Evolutionary conservation across 352 stramenopile genomes (phyloP).

Genomic region (Phytophthora capsici): DNA sequence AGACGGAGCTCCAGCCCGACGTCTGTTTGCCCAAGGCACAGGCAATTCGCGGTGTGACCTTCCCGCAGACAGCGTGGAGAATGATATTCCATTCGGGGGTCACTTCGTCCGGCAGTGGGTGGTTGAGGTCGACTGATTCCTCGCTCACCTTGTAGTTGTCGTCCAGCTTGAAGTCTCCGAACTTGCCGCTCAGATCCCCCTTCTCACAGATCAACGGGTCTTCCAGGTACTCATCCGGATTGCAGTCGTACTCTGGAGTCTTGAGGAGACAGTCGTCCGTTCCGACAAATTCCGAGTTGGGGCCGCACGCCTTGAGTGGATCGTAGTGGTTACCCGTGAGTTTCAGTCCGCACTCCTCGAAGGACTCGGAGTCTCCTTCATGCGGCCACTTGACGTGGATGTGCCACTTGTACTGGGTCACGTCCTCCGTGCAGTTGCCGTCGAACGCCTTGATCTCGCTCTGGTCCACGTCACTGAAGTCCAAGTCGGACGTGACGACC

Average conservation of each 20-base stretch:
- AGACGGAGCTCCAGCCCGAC: conserved; percentile 9
- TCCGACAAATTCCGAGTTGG: conserved; percentile 55
- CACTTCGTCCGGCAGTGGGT: conserved; percentile 42
- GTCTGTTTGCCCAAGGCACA: conserved; percentile 46
- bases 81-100: conserved; percentile 58
- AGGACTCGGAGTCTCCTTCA: conserved; percentile 38
- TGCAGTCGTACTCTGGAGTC: conserved; percentile 52
- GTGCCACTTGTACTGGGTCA: conserved; percentile 60
- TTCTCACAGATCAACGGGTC: conserved; percentile 60
- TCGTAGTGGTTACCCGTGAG: conserved; percentile 68
- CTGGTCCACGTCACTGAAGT: conserved; percentile 54
- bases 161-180: conserved; percentile 45
- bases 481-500: conserved; percentile 44
- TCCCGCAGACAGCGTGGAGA: conserved; percentile 50
- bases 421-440: conserved; percentile 44
- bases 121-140: conserved; percentile 39
- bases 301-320: conserved; percentile 54
- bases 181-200: conserved; percentile 61
- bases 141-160: conserved; percentile 28
- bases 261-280: conserved; percentile 47
- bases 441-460: conserved; percentile 40
- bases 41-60: conserved; percentile 47
- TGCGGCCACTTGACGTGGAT: conserved; percentile 62
- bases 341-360: conserved; percentile 45
- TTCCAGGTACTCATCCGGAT: conserved; percentile 35